Evolutionary conservation across 2,329 filamentous ascomycete genomes (phyloP).

Genomic region (Neonectria hederae): DNA sequence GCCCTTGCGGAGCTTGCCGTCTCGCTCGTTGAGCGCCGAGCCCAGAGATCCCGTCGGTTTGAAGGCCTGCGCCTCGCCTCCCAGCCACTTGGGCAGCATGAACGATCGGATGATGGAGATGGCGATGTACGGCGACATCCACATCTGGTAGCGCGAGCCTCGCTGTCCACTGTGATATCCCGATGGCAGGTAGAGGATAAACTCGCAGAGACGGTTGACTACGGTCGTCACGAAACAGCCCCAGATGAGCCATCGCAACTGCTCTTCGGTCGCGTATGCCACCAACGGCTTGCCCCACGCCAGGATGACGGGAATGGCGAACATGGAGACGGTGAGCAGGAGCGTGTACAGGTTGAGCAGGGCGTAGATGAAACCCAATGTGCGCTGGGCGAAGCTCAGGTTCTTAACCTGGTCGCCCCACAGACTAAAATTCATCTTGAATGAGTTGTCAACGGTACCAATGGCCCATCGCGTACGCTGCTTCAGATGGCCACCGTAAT

Average conservation of each 20-base stretch:
- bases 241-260: conserved; percentile 68
- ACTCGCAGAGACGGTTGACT: conserved; percentile 64
- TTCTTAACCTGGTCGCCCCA: conserved; percentile 61
- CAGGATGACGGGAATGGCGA: conserved; percentile 68
- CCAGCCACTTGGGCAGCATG: conserved; percentile 67
- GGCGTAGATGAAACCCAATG: conserved; percentile 67
- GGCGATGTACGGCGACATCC: conserved; percentile 71
- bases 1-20: conserved; percentile 59
- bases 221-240: conserved; percentile 62
- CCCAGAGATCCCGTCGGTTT: conserved; percentile 67
- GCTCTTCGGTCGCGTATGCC: conserved; percentile 60
- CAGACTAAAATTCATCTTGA: conserved; percentile 69
- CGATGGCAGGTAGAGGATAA: conserved; percentile 66
- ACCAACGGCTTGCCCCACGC: conserved; percentile 66
- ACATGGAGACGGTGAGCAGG: conserved; percentile 62
- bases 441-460: conserved; percentile 65
- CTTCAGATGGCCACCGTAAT: conserved; percentile 64
- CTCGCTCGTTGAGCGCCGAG: conserved; percentile 67
- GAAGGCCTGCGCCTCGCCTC: conserved; percentile 67
- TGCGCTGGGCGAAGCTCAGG: conserved; percentile 66
- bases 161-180: conserved; percentile 69
- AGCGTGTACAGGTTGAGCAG: conserved; percentile 66
- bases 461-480: conserved; percentile 67
- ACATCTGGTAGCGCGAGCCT: conserved; percentile 65
- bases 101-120: conserved; percentile 67